phyloP scores from a whole-genome alignment of 768 basidiomycete genomes.

The Boletus reticulatus region DNA sequence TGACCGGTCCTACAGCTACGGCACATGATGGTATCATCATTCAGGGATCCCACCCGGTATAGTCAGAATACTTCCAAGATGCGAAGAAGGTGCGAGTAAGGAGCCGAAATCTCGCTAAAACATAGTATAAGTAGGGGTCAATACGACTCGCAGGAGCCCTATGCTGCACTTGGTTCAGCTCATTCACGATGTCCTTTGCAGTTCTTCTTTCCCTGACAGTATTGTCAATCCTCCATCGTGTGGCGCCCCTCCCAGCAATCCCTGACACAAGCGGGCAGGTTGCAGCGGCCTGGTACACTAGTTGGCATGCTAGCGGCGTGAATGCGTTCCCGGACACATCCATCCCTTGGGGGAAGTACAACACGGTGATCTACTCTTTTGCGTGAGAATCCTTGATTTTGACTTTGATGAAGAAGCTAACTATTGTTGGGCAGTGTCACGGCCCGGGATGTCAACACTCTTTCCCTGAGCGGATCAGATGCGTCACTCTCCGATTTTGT shows the following conservation, averaged over 20 bases:
- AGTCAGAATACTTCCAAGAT: no score
- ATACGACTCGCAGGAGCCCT: background rate
- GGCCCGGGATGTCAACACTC: slow-evolving; percentile 27
- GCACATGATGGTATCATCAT: no score
- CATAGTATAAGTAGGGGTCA: slow-evolving; percentile 7
- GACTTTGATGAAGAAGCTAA: background rate
- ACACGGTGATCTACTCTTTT: slow-evolving; percentile 66
- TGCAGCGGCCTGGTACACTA: slow-evolving; percentile 56
- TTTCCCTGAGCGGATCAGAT: slow-evolving; percentile 42
- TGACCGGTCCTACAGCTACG: no score
- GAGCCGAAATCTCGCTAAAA: background rate
- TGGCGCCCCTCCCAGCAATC: background rate
- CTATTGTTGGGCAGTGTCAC: slow-evolving; percentile 28
- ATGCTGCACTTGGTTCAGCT: background rate
- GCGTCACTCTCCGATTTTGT: slow-evolving; percentile 54
- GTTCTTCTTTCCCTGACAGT: background rate
- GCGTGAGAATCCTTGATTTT: slow-evolving; percentile 38
- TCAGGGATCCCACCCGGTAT: no score
- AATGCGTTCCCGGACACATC: slow-evolving; percentile 48
- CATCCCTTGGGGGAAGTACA: slow-evolving; percentile 70
- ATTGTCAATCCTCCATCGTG: background rate
- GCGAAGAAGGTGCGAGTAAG: background rate
- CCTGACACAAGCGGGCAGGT: slow-evolving; percentile 19
- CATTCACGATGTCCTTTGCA: background rate
- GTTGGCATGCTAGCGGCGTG: slow-evolving; percentile 33